Base-by-base conservation (phyloP, 192 early-diverging fungal genomes). In the Cetraspora pellucida region DNA sequence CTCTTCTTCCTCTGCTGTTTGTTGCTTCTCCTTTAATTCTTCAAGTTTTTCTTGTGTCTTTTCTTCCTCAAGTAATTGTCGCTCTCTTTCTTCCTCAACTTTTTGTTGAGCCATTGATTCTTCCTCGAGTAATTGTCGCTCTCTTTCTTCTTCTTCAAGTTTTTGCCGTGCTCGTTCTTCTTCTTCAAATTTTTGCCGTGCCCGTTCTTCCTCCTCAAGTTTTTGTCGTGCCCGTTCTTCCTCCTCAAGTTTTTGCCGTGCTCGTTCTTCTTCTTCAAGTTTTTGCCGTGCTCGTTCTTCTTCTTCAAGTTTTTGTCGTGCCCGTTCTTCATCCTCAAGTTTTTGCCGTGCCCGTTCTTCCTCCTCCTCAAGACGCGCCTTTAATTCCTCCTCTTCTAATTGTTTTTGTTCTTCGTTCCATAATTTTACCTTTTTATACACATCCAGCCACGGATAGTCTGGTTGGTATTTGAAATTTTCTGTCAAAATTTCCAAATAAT, bases 401-500 rank as follows among this genome's bases (percentile, higher is more conserved):
- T 37, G 28, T 17, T 44, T 25, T 27, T 50, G 68, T 28, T 70
- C 49, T 50, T 70, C 45, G 14, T 50, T 52, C 68, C 68, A 70
- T 13, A 37, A 27, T 11, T 14, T 70, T 28, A 70, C 27, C 50
- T 70, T 37, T 21, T 79, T 79, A 77, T 78, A 79, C 49, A 78
- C 79, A 25, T 78, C 61, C 2, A 16, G 37, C 82, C 82, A 83
- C 0, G 79, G 79, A 50, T 79, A 81, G 19, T 59, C 64, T 11
- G 82, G 72, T 14, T 78, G 17, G n/a, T 83, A 81, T 50, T 83
- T 81, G 4, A 74, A 61, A 37, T 83, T 83, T 54, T 83, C 82
- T 7, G 45, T 69, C 21, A 81, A 71, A 27, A 83, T 83, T 23
- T 81, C 77, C 52, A 79, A 78, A 37, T 85, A 85, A 55, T 89